Evolutionary conservation across 2,329 filamentous ascomycete species (phyloP).

Genomic region (Penicillium carneum): DNA sequence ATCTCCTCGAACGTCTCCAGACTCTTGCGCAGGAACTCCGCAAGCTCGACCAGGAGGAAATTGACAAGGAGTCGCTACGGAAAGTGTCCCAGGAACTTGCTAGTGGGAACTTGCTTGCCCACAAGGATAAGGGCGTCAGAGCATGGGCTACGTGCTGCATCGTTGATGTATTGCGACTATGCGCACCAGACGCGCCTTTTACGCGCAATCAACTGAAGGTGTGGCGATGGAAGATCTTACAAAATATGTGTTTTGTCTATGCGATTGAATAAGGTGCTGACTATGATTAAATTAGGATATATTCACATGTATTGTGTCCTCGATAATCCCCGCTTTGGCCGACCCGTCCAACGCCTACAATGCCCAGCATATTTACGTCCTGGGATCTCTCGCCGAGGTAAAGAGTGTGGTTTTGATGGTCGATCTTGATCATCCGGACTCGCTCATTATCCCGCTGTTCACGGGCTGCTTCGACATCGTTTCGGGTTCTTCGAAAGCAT

Average conservation of each 20-base stretch:
- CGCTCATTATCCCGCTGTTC: conserved; percentile 81
- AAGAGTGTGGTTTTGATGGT: conserved; percentile 93
- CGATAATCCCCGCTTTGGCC: conserved; percentile 82
- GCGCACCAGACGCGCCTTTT: conserved; percentile 93
- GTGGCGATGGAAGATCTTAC: conserved; percentile 37
- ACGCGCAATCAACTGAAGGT: conserved; percentile 90
- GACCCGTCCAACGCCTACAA: conserved; percentile 90
- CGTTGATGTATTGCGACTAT: conserved; percentile 90
- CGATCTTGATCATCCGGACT: conserved; percentile 82
- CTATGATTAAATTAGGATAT: conserved; percentile 70
- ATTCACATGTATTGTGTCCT: conserved; percentile 85
- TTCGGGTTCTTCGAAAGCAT: conserved; percentile 75
- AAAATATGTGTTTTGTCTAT: conserved; percentile 1
- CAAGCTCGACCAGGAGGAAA: conserved; percentile 84
- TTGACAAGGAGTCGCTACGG: conserved; percentile 80
- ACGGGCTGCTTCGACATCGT: conserved; percentile 90
- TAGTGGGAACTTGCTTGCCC: conserved; percentile 78
- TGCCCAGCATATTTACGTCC: conserved; percentile 87
- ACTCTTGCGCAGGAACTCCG: conserved; percentile 81
- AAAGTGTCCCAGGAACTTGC: conserved; percentile 86
- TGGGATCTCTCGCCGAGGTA: conserved; percentile 86
- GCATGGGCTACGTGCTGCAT: conserved; percentile 88
- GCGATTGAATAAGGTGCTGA: conserved; percentile 8
- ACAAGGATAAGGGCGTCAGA: conserved; percentile 92
- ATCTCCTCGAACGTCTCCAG: conserved; percentile 81